Percentiles rank a stretch among this genome's conserved stretches.
Conservation (phyloP, 1,139 yeast genomes). For the Yamadazyma triangularis region DNA sequence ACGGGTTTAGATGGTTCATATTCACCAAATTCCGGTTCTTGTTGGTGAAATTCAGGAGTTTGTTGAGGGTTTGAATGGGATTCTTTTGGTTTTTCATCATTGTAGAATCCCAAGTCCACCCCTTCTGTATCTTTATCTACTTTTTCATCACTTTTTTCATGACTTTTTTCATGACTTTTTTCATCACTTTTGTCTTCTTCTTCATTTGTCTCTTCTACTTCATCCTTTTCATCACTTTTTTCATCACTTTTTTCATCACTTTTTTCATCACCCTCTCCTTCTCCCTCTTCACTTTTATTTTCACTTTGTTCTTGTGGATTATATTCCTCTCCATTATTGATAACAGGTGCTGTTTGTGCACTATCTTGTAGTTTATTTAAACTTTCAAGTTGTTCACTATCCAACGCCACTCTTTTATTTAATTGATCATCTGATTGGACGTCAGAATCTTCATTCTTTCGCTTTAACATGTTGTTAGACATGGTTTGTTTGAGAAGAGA, state of each 20-base stretch:
- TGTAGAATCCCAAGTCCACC: no score
- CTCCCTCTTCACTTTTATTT: constrained; percentile 3
- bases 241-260: constrained; percentile 4
- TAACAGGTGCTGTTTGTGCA: constrained; percentile 40
- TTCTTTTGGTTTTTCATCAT: no score
- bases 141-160: no score
- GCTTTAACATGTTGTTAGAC: constrained; percentile 37
- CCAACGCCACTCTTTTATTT: constrained; percentile 68
- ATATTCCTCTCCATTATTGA: constrained; percentile 9
- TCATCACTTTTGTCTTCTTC: constrained; percentile 5
- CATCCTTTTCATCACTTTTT: constrained; percentile 1
- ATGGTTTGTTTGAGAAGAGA: constrained; percentile 5
- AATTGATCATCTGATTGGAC: constrained; percentile 27
- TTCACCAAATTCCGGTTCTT: background rate
- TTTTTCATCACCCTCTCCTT: constrained; percentile 5
- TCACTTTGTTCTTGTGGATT: constrained; percentile 12
- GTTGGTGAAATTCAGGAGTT: no score
- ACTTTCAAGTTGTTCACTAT: constrained; percentile 43
- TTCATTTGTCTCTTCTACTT: constrained; percentile 4
- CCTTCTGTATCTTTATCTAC: no score
- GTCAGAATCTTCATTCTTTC: constrained; percentile 63
- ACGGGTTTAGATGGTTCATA: constrained; percentile 10
- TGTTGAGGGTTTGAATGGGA: background rate
- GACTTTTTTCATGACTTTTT: constrained; percentile 1
- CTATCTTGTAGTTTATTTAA: constrained; percentile 33